Conservation (phyloP, 345 rosid genomes). For the Boechera retrofracta region DNA sequence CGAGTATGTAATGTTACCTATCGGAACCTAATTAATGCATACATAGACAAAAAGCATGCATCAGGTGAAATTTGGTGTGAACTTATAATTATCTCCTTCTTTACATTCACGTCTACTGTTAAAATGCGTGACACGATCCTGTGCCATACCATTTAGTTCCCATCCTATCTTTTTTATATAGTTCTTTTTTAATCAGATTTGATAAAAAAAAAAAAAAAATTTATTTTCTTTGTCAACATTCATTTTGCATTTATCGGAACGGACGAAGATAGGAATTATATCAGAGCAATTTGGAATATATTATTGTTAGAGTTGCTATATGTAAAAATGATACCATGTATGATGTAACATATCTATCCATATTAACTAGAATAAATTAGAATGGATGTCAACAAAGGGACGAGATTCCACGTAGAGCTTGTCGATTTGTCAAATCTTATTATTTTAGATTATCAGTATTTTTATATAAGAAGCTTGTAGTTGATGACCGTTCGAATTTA, state of each 20-base stretch:
- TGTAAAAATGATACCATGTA: constrained; percentile 21
- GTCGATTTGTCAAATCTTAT: constrained; percentile 36
- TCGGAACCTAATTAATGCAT: too few species aligned
- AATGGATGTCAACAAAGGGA: constrained; percentile 35
- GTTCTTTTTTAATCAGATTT: not conserved
- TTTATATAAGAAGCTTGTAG: constrained; percentile 10
- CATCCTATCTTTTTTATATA: not conserved
- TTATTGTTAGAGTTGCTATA: constrained; percentile 29
- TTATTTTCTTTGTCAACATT: constrained; percentile 29
- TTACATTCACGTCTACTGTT: constrained; percentile 34
- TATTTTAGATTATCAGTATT: not conserved
- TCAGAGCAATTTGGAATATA: constrained; percentile 38
- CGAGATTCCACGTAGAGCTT: constrained; percentile 44
- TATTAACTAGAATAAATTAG: constrained; percentile 30
- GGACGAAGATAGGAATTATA: constrained; percentile 28
- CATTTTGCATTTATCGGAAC: constrained; percentile 35
- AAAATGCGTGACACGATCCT: constrained; percentile 45
- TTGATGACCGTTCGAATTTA: constrained; percentile 24
- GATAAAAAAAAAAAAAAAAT: too few species aligned
- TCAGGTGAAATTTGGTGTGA: constrained; percentile 34
- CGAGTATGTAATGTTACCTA: too few species aligned
- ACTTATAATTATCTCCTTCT: constrained; percentile 30
- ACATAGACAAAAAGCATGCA: constrained; percentile 17
- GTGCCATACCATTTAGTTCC: constrained; percentile 23
- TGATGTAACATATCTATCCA: constrained; percentile 40